Conservation (phyloP, 2,329 filamentous ascomycete species). For the Orbilia brochopaga region DNA sequence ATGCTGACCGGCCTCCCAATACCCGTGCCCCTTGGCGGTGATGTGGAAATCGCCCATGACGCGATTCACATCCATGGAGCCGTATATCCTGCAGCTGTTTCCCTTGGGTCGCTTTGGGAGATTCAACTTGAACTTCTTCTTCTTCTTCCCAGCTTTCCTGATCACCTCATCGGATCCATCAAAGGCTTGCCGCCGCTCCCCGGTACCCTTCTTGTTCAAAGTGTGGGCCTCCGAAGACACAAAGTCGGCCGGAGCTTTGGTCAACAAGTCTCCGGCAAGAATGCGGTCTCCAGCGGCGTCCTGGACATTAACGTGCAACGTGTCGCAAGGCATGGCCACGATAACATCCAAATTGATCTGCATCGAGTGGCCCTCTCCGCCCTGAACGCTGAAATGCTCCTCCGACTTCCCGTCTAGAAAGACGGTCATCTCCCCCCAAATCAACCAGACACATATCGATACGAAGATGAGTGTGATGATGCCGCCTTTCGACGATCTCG, state of each 20-base stretch:
- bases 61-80: conserved; percentile 89
- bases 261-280: conserved; percentile 75
- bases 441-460: conserved; percentile 74
- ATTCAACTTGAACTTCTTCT: conserved; percentile 78
- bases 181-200: conserved; percentile 60
- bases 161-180: conserved; percentile 93
- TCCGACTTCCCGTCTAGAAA: conserved; percentile 86
- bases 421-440: conserved; percentile 75
- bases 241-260: conserved; percentile 79
- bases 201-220: conserved; percentile 62
- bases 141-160: conserved; percentile 68
- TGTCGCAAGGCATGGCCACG: conserved; percentile 81
- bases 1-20: conserved; percentile 78
- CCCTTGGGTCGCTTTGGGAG: conserved; percentile 64
- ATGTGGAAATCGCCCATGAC: conserved; percentile 99
- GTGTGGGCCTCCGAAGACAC: conserved; percentile 69
- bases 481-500: conserved; percentile 81
- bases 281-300: conserved; percentile 93
- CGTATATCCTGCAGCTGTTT: conserved; percentile 81
- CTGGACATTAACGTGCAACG: conserved; percentile 96
- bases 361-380: conserved; percentile 81
- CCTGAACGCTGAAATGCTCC: conserved; percentile 92
- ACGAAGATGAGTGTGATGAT: conserved; percentile 87
- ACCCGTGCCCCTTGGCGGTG: conserved; percentile 93
- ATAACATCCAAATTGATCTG: conserved; percentile 97